Percentiles rank a stretch among this genome's conserved stretches.
These are phyloP conservation scores for Rhizophlyctis rosea DNA, from an alignment of 192 early-diverging fungal genomes.

Conservation along the genomic window DNA sequence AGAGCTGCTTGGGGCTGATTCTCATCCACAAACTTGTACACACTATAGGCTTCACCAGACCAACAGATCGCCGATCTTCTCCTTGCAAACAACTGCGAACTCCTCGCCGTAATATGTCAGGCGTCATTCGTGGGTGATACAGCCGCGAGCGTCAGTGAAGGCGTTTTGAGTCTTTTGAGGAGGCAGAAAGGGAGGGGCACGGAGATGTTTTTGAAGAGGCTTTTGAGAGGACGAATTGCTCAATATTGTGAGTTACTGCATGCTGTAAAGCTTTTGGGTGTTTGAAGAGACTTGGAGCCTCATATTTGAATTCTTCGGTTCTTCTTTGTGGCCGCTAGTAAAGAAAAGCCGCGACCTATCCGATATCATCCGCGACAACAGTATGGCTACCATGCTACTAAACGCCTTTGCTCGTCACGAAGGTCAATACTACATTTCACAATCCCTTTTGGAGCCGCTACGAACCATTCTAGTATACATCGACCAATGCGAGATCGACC, in stretches of 20 bases:
- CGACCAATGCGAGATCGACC: constrained; percentile 45
- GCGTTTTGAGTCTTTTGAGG: constrained; percentile 33
- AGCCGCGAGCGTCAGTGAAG: constrained; percentile 36
- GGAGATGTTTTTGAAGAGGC: constrained; percentile 38
- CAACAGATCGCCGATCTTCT: constrained; percentile 18
- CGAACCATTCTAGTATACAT: constrained; percentile 24
- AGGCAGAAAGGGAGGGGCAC: constrained; percentile 19
- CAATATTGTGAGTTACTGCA: constrained; percentile 28
- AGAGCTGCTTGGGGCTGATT: too few species aligned
- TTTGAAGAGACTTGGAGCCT: background rate
- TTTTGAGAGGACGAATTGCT: constrained; percentile 26
- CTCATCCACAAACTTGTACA: too few species aligned
- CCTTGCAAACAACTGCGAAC: constrained; percentile 29
- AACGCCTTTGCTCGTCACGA: constrained; percentile 37
- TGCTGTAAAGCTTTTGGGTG: background rate
- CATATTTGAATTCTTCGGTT: background rate
- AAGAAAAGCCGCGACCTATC: constrained; percentile 37
- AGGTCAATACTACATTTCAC: constrained; percentile 31
- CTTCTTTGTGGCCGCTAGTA: constrained; percentile 19
- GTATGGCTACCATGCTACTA: constrained; percentile 45
- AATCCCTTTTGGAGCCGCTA: constrained; percentile 26
- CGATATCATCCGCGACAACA: constrained; percentile 50
- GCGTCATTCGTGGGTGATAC: constrained; percentile 38
- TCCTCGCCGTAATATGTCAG: constrained; percentile 40
- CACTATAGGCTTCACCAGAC: too few species aligned